Evolutionary conservation across 352 stramenopile genomes (phyloP).

Genomic region (Thraustochytrium striatum): DNA sequence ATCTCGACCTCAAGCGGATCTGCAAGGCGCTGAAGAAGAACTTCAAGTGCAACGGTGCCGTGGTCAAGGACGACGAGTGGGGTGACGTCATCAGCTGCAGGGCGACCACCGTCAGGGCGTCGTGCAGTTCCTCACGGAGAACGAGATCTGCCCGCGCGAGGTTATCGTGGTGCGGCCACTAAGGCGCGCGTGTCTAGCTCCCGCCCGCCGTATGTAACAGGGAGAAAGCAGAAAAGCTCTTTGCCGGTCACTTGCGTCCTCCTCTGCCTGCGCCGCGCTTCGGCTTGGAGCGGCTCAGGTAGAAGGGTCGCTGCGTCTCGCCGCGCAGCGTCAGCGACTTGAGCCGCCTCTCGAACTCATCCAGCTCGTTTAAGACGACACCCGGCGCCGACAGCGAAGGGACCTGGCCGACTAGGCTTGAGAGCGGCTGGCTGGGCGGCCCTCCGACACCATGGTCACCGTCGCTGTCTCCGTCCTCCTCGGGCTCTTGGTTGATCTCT

Average conservation of each 20-base stretch:
- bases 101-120: conserved; percentile 99
- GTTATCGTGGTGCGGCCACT: conserved; percentile 94
- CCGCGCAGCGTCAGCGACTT: neutral
- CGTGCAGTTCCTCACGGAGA: conserved; percentile 95
- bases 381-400: conserved; percentile 6
- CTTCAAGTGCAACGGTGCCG: conserved; percentile 98
- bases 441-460: neutral
- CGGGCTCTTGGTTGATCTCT: neutral
- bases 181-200: conserved; percentile 61
- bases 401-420: neutral
- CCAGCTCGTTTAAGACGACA: conserved; percentile 14
- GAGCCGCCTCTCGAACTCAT: conserved; percentile 9
- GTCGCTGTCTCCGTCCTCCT: neutral
- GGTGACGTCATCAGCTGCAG: conserved; percentile 98
- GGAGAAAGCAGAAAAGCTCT: neutral
- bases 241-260: neutral
- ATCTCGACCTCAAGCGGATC: conserved; percentile 98
- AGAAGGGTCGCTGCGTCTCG: conserved; percentile 12
- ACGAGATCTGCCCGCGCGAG: conserved; percentile 93
- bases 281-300: neutral
- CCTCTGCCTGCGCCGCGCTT: neutral
- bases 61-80: conserved; percentile 95
- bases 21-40: conserved; percentile 99
- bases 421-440: neutral
- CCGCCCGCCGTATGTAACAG: neutral